These are phyloP conservation scores for Monilinia vaccinii-corymbosi DNA, from an alignment of 2,329 filamentous ascomycete species.

Conservation along the genomic window DNA sequence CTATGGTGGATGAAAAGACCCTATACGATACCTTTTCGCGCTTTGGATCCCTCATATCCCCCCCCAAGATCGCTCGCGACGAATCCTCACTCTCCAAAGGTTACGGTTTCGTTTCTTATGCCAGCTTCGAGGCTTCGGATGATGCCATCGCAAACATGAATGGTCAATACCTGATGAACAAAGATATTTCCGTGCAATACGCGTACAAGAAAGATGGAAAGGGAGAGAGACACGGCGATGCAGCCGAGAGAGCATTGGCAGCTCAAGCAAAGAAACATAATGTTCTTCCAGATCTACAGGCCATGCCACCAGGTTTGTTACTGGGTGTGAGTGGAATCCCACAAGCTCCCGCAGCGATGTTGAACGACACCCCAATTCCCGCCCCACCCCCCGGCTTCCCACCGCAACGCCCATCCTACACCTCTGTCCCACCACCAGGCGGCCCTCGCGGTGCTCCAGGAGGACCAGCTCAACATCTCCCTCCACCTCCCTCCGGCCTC, in stretches of 20 bases:
- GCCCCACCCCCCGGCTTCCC: slow-evolving; percentile 22
- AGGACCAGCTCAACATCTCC: slow-evolving; percentile 30
- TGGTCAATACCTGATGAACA: slow-evolving; percentile 93
- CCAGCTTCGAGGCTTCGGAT: slow-evolving; percentile 88
- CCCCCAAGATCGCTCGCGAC: slow-evolving; percentile 88
- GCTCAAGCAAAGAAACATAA: slow-evolving; percentile 91
- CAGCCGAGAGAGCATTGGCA: slow-evolving; percentile 85
- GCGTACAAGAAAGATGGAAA: slow-evolving; percentile 99
- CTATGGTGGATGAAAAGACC: slow-evolving; percentile 90
- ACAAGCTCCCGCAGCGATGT: slow-evolving; percentile 34
- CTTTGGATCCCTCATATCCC: slow-evolving; percentile 75
- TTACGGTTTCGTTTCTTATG: slow-evolving; percentile 91
- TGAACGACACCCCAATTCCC: slow-evolving; percentile 15
- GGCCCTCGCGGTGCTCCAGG: slow-evolving; percentile 35
- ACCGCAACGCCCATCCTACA: slow-evolving; percentile 23
- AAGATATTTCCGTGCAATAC: slow-evolving; percentile 93
- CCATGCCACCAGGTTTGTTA: slow-evolving; percentile 31
- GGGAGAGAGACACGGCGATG: slow-evolving; percentile 89
- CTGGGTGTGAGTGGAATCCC: slow-evolving; percentile 32
- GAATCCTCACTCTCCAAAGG: slow-evolving; percentile 84
- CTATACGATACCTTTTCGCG: slow-evolving; percentile 92
- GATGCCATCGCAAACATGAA: slow-evolving; percentile 88
- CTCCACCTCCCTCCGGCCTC: slow-evolving; percentile 43
- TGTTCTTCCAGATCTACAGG: slow-evolving; percentile 60
- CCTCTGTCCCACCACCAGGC: slow-evolving; percentile 28